Conservation (phyloP, 306 rosid genomes). For the Canavalia gladiata region DNA sequence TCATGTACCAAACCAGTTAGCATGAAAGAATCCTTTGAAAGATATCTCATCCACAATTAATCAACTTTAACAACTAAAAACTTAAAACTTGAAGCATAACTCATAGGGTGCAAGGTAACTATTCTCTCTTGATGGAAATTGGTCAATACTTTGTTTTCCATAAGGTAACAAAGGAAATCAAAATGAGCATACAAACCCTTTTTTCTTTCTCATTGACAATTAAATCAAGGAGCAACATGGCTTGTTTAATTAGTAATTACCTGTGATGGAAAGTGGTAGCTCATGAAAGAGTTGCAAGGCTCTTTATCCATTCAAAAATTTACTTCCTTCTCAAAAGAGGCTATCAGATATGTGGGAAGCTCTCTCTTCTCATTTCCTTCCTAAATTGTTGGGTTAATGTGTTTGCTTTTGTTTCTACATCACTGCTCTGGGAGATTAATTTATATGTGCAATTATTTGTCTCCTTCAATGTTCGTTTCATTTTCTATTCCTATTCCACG, state of each 20-base stretch:
- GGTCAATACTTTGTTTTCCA: background rate
- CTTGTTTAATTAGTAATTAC: constrained; percentile 5
- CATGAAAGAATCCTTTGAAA: background rate
- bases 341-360: background rate
- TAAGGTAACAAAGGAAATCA: background rate
- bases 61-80: background rate
- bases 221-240: background rate
- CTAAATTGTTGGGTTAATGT: background rate
- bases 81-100: background rate
- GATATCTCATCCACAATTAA: background rate
- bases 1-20: background rate
- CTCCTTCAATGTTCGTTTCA: background rate
- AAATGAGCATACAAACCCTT: background rate
- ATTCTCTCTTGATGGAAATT: background rate
- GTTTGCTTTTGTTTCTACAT: background rate
- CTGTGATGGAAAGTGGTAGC: background rate
- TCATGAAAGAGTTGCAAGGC: background rate
- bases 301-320: background rate
- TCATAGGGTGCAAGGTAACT: background rate
- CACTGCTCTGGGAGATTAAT: background rate
- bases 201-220: background rate
- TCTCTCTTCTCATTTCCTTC: constrained; percentile 7
- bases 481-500: background rate
- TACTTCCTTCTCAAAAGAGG: background rate
- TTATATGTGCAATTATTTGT: background rate